phyloP scores from a whole-genome alignment of 441 rosid genomes.

The Hura crepitans region DNA sequence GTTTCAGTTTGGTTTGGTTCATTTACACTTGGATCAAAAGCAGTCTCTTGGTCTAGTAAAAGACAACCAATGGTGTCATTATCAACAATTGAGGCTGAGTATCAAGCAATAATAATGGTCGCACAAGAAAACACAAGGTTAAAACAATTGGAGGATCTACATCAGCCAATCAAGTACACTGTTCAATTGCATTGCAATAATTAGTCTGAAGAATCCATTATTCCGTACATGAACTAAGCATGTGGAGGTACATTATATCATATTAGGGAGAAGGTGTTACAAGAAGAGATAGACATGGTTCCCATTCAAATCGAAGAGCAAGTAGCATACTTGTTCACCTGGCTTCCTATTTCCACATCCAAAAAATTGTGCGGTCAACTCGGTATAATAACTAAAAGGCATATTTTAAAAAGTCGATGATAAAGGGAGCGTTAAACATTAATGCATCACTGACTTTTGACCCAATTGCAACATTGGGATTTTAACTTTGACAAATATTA shows the following conservation, averaged over 20 bases:
- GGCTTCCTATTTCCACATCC: no score
- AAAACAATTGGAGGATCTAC: neutral
- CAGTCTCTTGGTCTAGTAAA: neutral
- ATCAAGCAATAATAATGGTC: constrained; percentile 4
- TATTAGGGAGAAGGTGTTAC: neutral
- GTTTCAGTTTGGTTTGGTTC: no score
- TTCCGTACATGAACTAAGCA: neutral
- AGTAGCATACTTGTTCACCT: no score
- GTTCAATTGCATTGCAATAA: neutral
- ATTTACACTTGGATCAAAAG: neutral
- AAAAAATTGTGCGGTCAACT: no score
- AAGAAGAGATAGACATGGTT: no score
- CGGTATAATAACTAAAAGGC: no score
- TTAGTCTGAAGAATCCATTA: neutral
- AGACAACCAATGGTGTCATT: neutral
- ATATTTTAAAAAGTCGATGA: no score
- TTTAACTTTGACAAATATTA: no score
- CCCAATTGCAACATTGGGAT: no score
- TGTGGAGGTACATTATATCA: neutral
- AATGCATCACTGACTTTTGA: no score
- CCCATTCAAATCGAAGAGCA: no score
- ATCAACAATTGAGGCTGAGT: neutral
- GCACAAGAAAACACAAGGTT: neutral
- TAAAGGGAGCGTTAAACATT: no score
- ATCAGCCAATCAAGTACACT: neutral